A percentile compares a stretch with the other conserved stretches of the same genome.
Conservation (phyloP, 129 eudicot species). For the Lactuca sativa region DNA sequence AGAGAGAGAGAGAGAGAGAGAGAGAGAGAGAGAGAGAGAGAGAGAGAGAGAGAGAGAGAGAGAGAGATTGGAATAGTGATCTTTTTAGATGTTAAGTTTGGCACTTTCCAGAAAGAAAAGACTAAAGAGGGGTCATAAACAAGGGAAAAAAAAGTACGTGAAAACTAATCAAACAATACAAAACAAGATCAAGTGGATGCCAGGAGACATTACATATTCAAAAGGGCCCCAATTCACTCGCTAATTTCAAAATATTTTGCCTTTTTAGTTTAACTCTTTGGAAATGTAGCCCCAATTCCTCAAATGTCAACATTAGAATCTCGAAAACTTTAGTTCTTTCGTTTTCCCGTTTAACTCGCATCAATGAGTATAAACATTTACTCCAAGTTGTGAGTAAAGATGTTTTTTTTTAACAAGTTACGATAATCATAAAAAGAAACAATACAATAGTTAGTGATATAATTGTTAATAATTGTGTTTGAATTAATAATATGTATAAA, state of each 20-base stretch:
- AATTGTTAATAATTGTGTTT: constrained; percentile 9
- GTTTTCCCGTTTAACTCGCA: neutral
- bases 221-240: constrained; percentile 27
- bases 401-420: neutral
- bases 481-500: constrained; percentile 8
- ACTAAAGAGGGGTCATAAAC: constrained; percentile 27
- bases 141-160: constrained; percentile 12
- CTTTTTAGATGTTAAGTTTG: constrained; percentile 26
- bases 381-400: neutral
- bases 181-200: constrained; percentile 37
- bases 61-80: constrained; percentile 15
- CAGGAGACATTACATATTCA: constrained; percentile 34
- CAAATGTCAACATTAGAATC: constrained; percentile 28
- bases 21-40: no score
- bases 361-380: neutral
- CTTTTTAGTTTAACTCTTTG: constrained; percentile 31
- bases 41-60: neutral
- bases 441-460: neutral
- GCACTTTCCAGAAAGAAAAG: constrained; percentile 32
- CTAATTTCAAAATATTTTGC: constrained; percentile 29
- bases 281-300: constrained; percentile 27
- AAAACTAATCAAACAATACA: constrained; percentile 32
- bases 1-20: no score
- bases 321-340: constrained; percentile 13
- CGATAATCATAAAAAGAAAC: no score